These are phyloP conservation scores for Ganoderma sp. DNA, from an alignment of 1,284 basidiomycete genomes.

Conservation along the genomic window DNA sequence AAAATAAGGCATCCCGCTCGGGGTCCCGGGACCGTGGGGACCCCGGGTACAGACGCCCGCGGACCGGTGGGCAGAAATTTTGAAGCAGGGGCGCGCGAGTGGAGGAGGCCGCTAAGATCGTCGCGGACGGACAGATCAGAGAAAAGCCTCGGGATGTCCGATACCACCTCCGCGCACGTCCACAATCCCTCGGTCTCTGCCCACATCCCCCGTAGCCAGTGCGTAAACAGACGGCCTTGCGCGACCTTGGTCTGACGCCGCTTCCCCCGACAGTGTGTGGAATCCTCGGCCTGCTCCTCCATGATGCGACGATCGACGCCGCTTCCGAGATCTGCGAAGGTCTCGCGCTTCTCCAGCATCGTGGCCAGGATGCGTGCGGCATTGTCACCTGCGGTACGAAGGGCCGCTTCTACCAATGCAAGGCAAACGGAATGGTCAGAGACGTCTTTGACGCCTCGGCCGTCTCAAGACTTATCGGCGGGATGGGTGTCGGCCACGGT, in stretches of 20 bases:
- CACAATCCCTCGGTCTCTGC: slow-evolving; percentile 13
- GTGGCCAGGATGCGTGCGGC: slow-evolving; percentile 98
- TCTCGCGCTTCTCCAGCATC: slow-evolving; percentile 89
- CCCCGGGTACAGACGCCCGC: slow-evolving; percentile 21
- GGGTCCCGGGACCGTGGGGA: slow-evolving; percentile 14
- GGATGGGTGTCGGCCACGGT: slow-evolving; percentile 99
- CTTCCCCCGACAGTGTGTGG: slow-evolving; percentile 72
- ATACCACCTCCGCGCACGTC: slow-evolving; percentile 24
- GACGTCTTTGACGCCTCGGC: slow-evolving; percentile 92
- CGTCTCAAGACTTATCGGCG: slow-evolving; percentile 82
- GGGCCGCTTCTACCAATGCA: slow-evolving; percentile 97
- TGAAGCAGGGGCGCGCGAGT: slow-evolving; percentile 13
- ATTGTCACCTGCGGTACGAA: slow-evolving; percentile 96
- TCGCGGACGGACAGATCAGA: slow-evolving; percentile 9
- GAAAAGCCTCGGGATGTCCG: slow-evolving; percentile 24
- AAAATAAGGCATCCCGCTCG: slow-evolving; percentile 14
- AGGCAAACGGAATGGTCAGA: slow-evolving; percentile 99
- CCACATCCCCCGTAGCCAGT: slow-evolving; percentile 24
- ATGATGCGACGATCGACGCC: slow-evolving; percentile 77
- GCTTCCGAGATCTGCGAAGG: slow-evolving; percentile 91
- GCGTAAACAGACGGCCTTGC: slow-evolving; percentile 2
- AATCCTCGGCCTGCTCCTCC: slow-evolving; percentile 84
- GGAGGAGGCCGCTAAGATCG: slow-evolving; percentile 8
- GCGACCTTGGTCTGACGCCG: slow-evolving; percentile 14
- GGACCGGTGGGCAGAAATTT: slow-evolving; percentile 29